Conservation (phyloP, 164 flowering plant genomes). For the Kalanchoe fedtschenkoi region DNA sequence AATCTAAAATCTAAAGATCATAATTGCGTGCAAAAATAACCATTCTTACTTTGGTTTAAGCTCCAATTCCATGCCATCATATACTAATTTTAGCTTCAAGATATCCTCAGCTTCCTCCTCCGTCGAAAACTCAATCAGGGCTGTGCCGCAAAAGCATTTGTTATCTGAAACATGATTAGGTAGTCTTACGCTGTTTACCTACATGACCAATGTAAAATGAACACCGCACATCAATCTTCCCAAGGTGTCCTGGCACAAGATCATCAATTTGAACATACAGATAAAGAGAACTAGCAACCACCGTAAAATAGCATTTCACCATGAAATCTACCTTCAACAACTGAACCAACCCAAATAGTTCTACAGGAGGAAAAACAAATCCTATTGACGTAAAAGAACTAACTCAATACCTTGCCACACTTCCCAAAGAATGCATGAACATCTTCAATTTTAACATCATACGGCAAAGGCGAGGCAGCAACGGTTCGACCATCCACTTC, state of each 20-base stretch:
- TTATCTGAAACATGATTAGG: conserved; percentile 82
- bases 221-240: neutral
- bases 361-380: neutral
- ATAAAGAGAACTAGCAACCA: too few relatives aligned
- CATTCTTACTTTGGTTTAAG: conserved; percentile 69
- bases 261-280: too few relatives aligned
- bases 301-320: neutral
- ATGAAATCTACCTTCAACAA: neutral
- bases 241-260: neutral
- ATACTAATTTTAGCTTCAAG: conserved; percentile 43
- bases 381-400: neutral
- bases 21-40: neutral
- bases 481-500: conserved; percentile 10
- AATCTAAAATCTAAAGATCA: too few relatives aligned
- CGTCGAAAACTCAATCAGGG: conserved; percentile 71
- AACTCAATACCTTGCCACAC: conserved; percentile 9
- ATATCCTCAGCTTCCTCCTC: conserved; percentile 67
- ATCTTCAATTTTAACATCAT: conserved; percentile 10
- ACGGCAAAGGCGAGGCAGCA: conserved; percentile 12
- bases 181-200: conserved; percentile 88
- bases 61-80: conserved; percentile 55
- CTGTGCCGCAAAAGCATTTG: conserved; percentile 69
- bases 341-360: neutral
- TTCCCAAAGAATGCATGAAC: conserved; percentile 11
- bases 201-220: conserved; percentile 13